A percentile compares a stretch with the other conserved stretches of the same genome.
Evolutionary conservation across 1,284 basidiomycete genomes (phyloP).

Genomic region (Testicularia cyperi): DNA sequence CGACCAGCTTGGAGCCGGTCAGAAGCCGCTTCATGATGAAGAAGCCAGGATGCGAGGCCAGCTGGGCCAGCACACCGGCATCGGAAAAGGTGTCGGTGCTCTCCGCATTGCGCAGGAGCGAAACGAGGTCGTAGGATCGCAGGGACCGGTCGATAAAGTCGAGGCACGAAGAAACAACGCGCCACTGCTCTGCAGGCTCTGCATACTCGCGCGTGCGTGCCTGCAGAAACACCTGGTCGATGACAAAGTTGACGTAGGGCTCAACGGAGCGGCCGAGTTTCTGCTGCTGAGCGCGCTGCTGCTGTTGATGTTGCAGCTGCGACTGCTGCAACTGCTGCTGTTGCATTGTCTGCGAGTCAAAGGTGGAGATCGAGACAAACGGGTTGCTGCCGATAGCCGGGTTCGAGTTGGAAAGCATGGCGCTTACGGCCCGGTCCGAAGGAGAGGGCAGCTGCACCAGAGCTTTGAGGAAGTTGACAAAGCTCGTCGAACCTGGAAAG

Average conservation of each 20-base stretch:
- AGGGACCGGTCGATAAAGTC: constrained; percentile 82
- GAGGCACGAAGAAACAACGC: constrained; percentile 79
- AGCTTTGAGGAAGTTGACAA: constrained; percentile 78
- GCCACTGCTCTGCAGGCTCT: constrained; percentile 77
- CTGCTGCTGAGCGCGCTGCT: constrained; percentile 15
- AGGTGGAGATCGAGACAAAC: constrained; percentile 30
- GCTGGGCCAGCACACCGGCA: constrained; percentile 49
- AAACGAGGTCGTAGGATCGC: constrained; percentile 74
- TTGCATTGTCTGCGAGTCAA: constrained; percentile 15
- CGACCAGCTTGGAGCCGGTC: constrained; percentile 71
- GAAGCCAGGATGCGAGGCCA: constrained; percentile 77
- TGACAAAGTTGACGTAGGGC: constrained; percentile 78
- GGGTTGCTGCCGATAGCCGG: constrained; percentile 15
- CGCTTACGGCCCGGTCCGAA: constrained; percentile 1
- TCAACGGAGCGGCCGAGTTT: constrained; percentile 64
- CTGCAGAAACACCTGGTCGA: constrained; percentile 78
- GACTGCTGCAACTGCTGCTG: constrained; percentile 13
- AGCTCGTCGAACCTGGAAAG: constrained; percentile 85
- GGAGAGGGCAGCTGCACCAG: constrained; percentile 61
- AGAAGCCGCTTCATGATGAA: constrained; percentile 79
- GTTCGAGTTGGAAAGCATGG: background rate
- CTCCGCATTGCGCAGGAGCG: constrained; percentile 24
- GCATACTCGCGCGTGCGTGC: constrained; percentile 70
- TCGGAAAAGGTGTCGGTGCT: constrained; percentile 35
- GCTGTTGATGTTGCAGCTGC: constrained; percentile 12